phyloP scores from a whole-genome alignment of 176 grass and related monocot genomes.

The Eleusine indica region DNA sequence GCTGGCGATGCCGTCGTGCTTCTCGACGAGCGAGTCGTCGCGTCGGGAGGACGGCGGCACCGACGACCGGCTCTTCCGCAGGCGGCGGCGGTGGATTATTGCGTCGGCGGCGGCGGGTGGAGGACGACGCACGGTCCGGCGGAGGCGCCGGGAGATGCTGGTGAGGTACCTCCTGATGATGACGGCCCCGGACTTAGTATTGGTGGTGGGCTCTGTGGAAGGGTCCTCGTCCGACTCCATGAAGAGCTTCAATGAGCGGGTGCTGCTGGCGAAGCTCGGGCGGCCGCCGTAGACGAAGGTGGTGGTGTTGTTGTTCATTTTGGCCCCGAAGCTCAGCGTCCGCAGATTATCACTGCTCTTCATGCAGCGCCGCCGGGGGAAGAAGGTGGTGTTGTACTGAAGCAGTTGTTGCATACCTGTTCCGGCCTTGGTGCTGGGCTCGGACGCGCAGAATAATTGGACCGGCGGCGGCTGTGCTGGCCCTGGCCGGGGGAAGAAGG shows the following conservation, averaged over 20 bases:
- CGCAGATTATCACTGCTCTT: slow-evolving; percentile 14
- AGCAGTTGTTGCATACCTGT: too few species aligned
- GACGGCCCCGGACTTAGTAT: slow-evolving; percentile 36
- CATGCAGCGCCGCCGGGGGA: too few species aligned
- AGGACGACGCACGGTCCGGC: slow-evolving; percentile 15
- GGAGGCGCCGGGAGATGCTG: slow-evolving; percentile 64
- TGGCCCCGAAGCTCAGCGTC: slow-evolving; percentile 45
- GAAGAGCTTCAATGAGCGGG: slow-evolving; percentile 42
- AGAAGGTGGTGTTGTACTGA: too few species aligned
- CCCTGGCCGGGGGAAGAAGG: slow-evolving; percentile 1
- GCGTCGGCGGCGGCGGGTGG: not conserved
- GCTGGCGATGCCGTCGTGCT: slow-evolving; percentile 89
- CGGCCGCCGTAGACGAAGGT: slow-evolving; percentile 31
- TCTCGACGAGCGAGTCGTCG: slow-evolving; percentile 69
- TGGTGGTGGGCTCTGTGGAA: not conserved
- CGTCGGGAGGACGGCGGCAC: slow-evolving; percentile 34
- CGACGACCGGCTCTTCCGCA: slow-evolving; percentile 74
- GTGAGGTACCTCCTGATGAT: slow-evolving; percentile 63
- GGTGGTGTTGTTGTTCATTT: too few species aligned
- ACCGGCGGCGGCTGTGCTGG: too few species aligned
- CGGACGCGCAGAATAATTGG: too few species aligned
- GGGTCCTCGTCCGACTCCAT: slow-evolving; percentile 2
- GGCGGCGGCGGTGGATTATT: not conserved
- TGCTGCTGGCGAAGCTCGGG: slow-evolving; percentile 45
- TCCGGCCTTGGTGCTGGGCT: too few species aligned